These are phyloP conservation scores for Sechiopsis laciniata DNA, from an alignment of 306 rosid species.

Conservation along the genomic window DNA sequence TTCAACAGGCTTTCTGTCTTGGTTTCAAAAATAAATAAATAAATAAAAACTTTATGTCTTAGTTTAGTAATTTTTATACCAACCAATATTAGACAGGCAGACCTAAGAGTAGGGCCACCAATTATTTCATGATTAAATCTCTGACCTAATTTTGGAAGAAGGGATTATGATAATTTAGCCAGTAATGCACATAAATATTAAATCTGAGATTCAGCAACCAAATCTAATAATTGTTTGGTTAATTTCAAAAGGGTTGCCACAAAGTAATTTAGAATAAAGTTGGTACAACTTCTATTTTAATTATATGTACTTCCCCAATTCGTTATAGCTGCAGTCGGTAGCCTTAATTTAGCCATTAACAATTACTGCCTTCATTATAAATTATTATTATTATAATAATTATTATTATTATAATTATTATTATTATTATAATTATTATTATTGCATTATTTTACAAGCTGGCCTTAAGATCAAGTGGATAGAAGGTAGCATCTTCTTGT, in stretches of 20 bases:
- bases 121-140: background rate
- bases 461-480: no score
- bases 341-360: background rate
- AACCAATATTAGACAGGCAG: background rate
- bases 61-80: background rate
- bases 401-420: no score
- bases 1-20: no score
- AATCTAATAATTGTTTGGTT: conserved; percentile 20
- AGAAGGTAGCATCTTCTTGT: no score
- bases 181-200: background rate
- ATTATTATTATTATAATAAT: no score
- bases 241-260: background rate
- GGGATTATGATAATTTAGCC: conserved; percentile 15
- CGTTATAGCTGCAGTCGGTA: background rate
- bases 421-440: no score
- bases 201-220: background rate
- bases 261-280: conserved; percentile 1
- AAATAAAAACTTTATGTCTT: no score
- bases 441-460: no score
- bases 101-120: background rate
- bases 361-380: no score
- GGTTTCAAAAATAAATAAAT: no score
- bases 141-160: conserved; percentile 18
- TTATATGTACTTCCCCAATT: background rate
- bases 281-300: background rate